Evolutionary conservation across 176 grass and related monocot species (phyloP).

Genomic region (Tuctoria greenei): DNA sequence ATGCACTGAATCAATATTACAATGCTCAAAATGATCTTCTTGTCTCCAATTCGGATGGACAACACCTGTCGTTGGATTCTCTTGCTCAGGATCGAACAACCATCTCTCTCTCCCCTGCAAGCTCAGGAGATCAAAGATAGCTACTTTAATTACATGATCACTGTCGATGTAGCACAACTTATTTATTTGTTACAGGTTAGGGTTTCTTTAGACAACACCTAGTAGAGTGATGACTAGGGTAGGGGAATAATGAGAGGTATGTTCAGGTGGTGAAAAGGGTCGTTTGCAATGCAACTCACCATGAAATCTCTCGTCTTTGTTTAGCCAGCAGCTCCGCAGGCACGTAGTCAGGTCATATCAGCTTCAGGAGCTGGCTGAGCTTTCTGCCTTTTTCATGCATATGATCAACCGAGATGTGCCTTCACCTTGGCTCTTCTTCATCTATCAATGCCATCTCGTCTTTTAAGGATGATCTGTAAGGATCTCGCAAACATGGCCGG

Average conservation of each 20-base stretch:
- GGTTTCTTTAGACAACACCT: conserved; percentile 34
- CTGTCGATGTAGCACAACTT: background rate
- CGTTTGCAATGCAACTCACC: conserved; percentile 17
- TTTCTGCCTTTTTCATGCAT: conserved; percentile 13
- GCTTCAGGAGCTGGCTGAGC: conserved; percentile 11
- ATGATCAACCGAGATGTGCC: conserved; percentile 30
- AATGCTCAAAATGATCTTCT: background rate
- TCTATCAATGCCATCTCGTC: background rate
- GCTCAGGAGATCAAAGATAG: no score
- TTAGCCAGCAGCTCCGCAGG: background rate
- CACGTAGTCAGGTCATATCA: conserved; percentile 31
- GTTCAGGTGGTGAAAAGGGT: conserved; percentile 21
- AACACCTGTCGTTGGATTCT: conserved; percentile 3
- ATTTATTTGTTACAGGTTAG: conserved; percentile 30
- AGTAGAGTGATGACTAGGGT: background rate
- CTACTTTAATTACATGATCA: background rate
- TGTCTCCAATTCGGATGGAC: conserved; percentile 19
- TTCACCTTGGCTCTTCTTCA: conserved; percentile 3
- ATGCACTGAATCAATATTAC: background rate
- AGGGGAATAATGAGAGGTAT: background rate
- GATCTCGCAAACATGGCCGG: conserved; percentile 30
- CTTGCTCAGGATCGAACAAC: conserved; percentile 19
- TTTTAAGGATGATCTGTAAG: conserved; percentile 29
- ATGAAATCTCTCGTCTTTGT: conserved; percentile 19
- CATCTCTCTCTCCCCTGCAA: background rate